Evolutionary conservation across 441 rosid species (phyloP).

Genomic region (Arabidopsis lyrata): DNA sequence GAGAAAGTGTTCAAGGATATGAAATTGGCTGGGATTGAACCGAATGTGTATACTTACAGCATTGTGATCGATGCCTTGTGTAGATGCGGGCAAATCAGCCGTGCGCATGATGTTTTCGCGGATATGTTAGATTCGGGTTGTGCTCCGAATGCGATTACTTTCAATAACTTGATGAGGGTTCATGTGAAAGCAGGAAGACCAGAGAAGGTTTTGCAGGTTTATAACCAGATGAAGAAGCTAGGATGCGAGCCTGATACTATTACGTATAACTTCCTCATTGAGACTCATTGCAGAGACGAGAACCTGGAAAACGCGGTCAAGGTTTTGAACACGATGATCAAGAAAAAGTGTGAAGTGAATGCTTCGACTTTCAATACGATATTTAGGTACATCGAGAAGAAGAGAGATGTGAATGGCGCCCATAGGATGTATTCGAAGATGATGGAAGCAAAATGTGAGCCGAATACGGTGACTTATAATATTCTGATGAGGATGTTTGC

Average conservation of each 20-base stretch:
- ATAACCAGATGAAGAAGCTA: constrained; percentile 88
- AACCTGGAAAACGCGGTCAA: constrained; percentile 70
- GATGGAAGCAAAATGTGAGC: constrained; percentile 69
- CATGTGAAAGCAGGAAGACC: constrained; percentile 88
- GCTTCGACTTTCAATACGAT: constrained; percentile 77
- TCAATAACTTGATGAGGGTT: constrained; percentile 84
- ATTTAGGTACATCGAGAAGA: constrained; percentile 71
- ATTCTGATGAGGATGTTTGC: constrained; percentile 80
- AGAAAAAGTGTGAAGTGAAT: constrained; percentile 67
- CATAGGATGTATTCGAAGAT: constrained; percentile 76
- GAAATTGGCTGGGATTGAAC: constrained; percentile 73
- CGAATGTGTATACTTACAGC: constrained; percentile 87
- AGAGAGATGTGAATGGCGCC: constrained; percentile 78
- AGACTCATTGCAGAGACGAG: constrained; percentile 76
- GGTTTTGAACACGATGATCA: constrained; percentile 69
- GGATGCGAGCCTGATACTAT: constrained; percentile 67
- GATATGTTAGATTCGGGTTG: constrained; percentile 81
- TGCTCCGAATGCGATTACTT: constrained; percentile 78
- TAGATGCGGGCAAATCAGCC: constrained; percentile 78
- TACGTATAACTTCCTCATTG: constrained; percentile 77
- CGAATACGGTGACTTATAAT: constrained; percentile 76
- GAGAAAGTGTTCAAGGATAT: constrained; percentile 81
- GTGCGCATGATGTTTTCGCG: constrained; percentile 86
- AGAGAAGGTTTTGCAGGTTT: constrained; percentile 89
- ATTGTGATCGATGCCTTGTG: constrained; percentile 87